Evolutionary conservation across 2,329 filamentous ascomycete genomes (phyloP).

Genomic region (Colletotrichum abscissum): DNA sequence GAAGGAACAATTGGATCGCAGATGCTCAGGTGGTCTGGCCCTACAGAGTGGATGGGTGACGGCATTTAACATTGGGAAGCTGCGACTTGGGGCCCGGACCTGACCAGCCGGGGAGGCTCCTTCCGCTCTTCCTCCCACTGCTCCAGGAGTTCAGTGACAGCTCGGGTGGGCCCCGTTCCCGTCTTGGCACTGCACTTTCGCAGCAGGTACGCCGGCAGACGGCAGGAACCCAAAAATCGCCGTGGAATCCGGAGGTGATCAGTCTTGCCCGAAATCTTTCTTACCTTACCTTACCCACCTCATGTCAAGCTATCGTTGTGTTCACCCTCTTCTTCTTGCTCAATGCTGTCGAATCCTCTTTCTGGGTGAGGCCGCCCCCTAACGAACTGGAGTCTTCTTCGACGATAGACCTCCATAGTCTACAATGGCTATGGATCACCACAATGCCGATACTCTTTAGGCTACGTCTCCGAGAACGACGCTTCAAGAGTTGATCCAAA

Average conservation of each 20-base stretch:
- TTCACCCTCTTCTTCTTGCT: background rate
- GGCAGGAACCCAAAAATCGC: background rate
- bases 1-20: background rate
- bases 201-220: conserved; percentile 10
- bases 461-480: background rate
- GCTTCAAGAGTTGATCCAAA: background rate
- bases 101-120: conserved; percentile 36
- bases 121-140: background rate
- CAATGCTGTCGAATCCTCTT: background rate
- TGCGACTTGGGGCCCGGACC: background rate
- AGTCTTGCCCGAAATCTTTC: no score
- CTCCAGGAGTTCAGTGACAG: conserved; percentile 1
- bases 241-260: background rate
- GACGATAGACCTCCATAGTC: background rate
- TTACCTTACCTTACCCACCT: background rate
- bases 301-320: background rate
- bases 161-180: conserved; percentile 21
- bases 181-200: conserved; percentile 24
- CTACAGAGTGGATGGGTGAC: conserved; percentile 10
- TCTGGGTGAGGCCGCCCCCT: background rate
- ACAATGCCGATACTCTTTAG: background rate
- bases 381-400: background rate
- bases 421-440: background rate
- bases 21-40: conserved; percentile 11
- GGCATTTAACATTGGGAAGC: conserved; percentile 12